These are phyloP conservation scores for Jamesozyma piceae DNA, from an alignment of 805 yeast genomes.

Conservation along the genomic window DNA sequence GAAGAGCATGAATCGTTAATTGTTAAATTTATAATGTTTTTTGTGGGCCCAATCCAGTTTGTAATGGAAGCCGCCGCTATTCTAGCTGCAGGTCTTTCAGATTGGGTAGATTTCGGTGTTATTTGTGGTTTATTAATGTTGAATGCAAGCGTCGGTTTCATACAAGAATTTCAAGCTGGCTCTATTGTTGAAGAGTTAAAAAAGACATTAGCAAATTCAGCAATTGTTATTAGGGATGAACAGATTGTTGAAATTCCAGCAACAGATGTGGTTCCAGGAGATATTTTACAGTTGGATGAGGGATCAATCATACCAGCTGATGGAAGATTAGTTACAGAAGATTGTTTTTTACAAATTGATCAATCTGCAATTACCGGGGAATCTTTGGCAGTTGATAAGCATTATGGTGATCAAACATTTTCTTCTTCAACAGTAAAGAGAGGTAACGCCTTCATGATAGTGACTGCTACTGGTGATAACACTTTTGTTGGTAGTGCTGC, in stretches of 20 bases:
- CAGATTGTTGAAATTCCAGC: conserved; percentile 64
- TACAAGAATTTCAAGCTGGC: conserved; percentile 97
- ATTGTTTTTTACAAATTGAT: conserved; percentile 79
- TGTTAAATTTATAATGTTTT: conserved; percentile 74
- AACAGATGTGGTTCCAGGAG: conserved; percentile 90
- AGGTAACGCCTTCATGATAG: conserved; percentile 91
- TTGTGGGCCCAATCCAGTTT: conserved; percentile 92
- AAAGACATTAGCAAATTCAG: conserved; percentile 87
- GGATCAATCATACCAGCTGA: conserved; percentile 90
- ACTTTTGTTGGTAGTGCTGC: conserved; percentile 97
- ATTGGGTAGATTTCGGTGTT: conserved; percentile 98
- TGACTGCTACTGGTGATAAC: conserved; percentile 89
- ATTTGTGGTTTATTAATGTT: conserved; percentile 77
- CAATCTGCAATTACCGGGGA: conserved; percentile 98
- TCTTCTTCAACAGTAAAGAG: conserved; percentile 92
- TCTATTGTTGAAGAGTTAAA: conserved; percentile 93
- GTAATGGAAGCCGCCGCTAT: conserved; percentile 96
- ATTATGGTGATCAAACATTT: conserved; percentile 74
- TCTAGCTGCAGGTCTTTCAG: conserved; percentile 90
- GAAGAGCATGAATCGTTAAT: conserved; percentile 77
- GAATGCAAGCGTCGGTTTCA: conserved; percentile 91
- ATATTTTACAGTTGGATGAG: conserved; percentile 82
- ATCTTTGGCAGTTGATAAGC: conserved; percentile 90
- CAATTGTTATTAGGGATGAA: conserved; percentile 79
- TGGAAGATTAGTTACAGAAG: conserved; percentile 82